Conservation (phyloP, 2,329 filamentous ascomycete species). For the Ceratocystis papillata region DNA sequence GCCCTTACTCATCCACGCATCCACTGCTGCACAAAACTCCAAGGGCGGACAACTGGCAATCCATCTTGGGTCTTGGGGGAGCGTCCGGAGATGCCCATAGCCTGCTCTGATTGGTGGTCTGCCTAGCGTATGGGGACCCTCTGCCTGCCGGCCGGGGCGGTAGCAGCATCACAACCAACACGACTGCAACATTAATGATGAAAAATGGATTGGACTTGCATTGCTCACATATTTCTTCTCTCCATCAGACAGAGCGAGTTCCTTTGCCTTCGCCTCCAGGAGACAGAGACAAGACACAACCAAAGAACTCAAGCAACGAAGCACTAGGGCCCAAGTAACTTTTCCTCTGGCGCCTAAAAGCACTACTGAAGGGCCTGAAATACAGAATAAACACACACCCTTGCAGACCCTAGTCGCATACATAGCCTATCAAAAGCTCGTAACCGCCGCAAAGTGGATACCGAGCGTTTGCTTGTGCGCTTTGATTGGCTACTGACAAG, state of each 20-base stretch:
- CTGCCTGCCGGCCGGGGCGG: conserved; percentile 2
- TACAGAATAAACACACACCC: neutral
- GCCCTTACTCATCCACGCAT: conserved; percentile 5
- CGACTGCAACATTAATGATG: neutral
- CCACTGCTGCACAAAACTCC: neutral
- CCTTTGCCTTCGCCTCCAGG: neutral
- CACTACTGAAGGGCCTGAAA: neutral
- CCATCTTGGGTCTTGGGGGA: neutral
- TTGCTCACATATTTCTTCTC: conserved; percentile 6
- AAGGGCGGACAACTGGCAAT: neutral
- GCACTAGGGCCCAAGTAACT: neutral
- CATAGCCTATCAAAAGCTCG: neutral
- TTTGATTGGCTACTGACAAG: neutral
- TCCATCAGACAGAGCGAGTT: neutral
- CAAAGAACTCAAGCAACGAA: neutral
- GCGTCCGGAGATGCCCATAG: neutral
- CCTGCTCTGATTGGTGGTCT: conserved; percentile 2
- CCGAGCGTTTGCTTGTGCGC: neutral
- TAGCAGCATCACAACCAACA: conserved; percentile 9
- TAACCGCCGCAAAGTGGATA: neutral
- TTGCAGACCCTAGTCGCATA: neutral
- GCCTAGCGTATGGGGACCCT: neutral
- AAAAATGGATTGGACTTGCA: conserved; percentile 8
- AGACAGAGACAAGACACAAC: neutral
- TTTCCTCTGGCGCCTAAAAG: neutral